These are phyloP conservation scores for Phyllosticta citribraziliensis DNA, from an alignment of 2,329 filamentous ascomycete genomes.

Conservation along the genomic window DNA sequence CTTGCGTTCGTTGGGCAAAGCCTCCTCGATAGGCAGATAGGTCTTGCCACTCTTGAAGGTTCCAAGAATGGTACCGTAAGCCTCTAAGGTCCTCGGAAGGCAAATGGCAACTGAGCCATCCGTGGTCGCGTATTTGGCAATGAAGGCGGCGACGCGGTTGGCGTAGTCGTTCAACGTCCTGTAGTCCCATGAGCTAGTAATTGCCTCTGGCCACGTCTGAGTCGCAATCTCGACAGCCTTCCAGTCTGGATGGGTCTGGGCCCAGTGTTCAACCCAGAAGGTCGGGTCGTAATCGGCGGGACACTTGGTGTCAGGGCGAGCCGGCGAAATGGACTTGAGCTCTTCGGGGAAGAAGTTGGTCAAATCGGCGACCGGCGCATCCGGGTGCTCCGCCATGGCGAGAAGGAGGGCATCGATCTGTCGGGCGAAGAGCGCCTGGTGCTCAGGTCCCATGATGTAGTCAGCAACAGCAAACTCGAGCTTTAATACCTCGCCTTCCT, in stretches of 20 bases:
- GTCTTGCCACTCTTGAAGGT: slow-evolving; percentile 28
- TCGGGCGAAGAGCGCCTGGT: slow-evolving; percentile 20
- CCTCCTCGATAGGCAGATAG: slow-evolving; percentile 29
- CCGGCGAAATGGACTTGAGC: slow-evolving; percentile 54
- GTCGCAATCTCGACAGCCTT: slow-evolving; percentile 57
- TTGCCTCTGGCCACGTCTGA: slow-evolving; percentile 37
- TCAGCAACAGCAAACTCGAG: slow-evolving; percentile 20
- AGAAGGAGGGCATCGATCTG: slow-evolving; percentile 23
- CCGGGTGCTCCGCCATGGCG: slow-evolving; percentile 19
- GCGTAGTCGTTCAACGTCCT: slow-evolving; percentile 3
- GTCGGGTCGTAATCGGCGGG: slow-evolving; percentile 54
- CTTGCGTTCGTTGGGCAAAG: slow-evolving; percentile 23
- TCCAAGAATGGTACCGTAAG: slow-evolving; percentile 52
- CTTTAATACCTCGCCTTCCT: slow-evolving; percentile 13
- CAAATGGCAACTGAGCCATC: slow-evolving; percentile 55
- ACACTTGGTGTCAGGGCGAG: slow-evolving; percentile 45
- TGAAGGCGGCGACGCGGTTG: slow-evolving; percentile 20
- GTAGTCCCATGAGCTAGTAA: slow-evolving; percentile 37
- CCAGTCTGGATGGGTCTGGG: slow-evolving; percentile 44
- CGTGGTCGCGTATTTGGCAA: slow-evolving; percentile 31
- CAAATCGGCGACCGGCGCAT: slow-evolving; percentile 17
- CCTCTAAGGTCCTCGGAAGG: slow-evolving; percentile 69
- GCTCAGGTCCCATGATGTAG: slow-evolving; percentile 19
- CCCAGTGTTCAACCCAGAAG: slow-evolving; percentile 59
- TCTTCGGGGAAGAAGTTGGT: slow-evolving; percentile 16